These are phyloP conservation scores for Alternaria gansuensis DNA, from an alignment of 2,329 filamentous ascomycete genomes.

Conservation along the genomic window DNA sequence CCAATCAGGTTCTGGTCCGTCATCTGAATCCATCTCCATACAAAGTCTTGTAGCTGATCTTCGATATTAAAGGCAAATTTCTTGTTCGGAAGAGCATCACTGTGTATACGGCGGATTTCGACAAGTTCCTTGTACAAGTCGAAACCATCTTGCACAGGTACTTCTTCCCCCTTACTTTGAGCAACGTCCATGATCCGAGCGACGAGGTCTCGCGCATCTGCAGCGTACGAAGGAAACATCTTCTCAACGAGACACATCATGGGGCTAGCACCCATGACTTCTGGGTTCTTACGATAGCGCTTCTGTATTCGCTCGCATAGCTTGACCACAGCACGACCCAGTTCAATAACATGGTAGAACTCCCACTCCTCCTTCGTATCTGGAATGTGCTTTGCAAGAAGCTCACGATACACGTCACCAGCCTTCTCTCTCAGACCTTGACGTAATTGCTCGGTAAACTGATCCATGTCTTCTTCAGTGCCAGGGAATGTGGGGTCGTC, in stretches of 20 bases:
- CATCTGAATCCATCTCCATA: conserved; percentile 91
- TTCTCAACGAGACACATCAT: conserved; percentile 79
- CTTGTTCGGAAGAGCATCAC: conserved; percentile 72
- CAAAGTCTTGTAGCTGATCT: conserved; percentile 84
- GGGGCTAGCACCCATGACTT: conserved; percentile 80
- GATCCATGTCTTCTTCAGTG: conserved; percentile 72
- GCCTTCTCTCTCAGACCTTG: conserved; percentile 78
- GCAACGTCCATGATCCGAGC: conserved; percentile 79
- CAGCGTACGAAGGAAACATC: conserved; percentile 87
- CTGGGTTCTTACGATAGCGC: conserved; percentile 85
- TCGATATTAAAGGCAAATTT: conserved; percentile 91
- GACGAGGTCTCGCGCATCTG: conserved; percentile 86
- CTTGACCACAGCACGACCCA: conserved; percentile 85
- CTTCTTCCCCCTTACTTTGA: conserved; percentile 73
- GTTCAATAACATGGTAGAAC: conserved; percentile 86
- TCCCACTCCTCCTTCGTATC: conserved; percentile 85
- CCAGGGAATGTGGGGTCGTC: conserved; percentile 78
- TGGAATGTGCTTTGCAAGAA: conserved; percentile 82
- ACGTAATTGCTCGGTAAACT: conserved; percentile 76
- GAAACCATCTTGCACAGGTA: conserved; percentile 91
- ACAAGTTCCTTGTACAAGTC: conserved; percentile 90
- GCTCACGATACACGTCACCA: conserved; percentile 77
- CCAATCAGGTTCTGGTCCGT: conserved; percentile 81
- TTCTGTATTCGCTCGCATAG: conserved; percentile 90
- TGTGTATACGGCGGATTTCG: conserved; percentile 82